phyloP scores from a whole-genome alignment of 73 alveolate species.

The Paramecium sonneborni region DNA sequence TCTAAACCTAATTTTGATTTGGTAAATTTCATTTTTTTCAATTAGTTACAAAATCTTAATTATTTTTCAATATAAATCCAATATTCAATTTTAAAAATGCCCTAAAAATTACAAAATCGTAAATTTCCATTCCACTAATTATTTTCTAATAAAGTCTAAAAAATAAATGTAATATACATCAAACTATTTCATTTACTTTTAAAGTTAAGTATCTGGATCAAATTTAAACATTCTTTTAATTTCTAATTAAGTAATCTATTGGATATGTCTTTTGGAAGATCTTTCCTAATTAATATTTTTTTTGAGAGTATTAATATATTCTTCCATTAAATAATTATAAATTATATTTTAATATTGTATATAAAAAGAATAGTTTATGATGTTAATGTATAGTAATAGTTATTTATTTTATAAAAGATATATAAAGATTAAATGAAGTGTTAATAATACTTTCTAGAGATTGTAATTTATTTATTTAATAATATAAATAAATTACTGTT shows the following conservation, averaged over 20 bases:
- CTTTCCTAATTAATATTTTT: neutral
- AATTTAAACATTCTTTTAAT: neutral
- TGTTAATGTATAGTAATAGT: too few species aligned
- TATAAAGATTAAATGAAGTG: too few species aligned
- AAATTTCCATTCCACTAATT: neutral
- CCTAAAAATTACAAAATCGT: neutral
- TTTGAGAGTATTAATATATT: neutral
- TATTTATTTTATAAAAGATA: too few species aligned
- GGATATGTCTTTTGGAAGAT: neutral
- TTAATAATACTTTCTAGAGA: too few species aligned
- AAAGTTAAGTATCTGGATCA: neutral
- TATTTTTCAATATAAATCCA: neutral
- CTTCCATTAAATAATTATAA: neutral
- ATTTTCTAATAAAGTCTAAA: neutral
- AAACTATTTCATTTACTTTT: neutral
- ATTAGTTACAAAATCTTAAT: neutral
- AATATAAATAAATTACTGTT: neutral
- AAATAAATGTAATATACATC: neutral
- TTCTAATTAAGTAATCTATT: neutral
- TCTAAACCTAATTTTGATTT: neutral
- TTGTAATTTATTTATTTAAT: neutral
- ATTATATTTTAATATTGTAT: neutral
- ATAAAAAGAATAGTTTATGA: too few species aligned
- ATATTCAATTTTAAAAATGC: constrained; percentile 2
- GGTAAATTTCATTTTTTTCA: neutral